Base-by-base conservation (phyloP, 306 rosid species). In the Hippophae rhamnoides region DNA sequence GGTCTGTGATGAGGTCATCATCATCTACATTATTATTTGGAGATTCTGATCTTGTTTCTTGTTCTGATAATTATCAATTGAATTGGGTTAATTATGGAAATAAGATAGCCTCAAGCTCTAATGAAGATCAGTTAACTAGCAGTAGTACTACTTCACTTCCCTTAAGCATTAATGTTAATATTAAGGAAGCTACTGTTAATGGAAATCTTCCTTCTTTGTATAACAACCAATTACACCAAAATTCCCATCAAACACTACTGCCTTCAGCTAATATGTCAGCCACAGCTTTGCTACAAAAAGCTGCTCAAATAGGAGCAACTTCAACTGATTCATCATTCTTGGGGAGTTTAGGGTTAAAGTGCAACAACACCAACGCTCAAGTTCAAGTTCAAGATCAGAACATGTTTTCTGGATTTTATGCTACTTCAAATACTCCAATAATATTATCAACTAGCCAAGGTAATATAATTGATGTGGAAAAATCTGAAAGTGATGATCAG, bases 281-380 rank as follows among this genome's bases (percentile, higher is more conserved):
- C 26, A 89, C 97, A 0, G 97, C 97, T 56, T 75, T 89, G 75
- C 42, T 89, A 52, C 97, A 82, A 7, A 89, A 89, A 70, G 97
- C 97, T 44, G 87, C 95, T 13, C 84, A 89, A 61, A 76, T 86
- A 38, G 95, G 97, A 6, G 70, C 83, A 61, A 82, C 81, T 44
- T 83, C 90, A 7, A 79, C 68, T 41, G 84, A 77, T 45, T 75
- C 93, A 27, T 76, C 86, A 26, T 78, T 82, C 56, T 69, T 82
- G 1, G 89, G 86, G 25, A 84, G 79, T 60, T 67, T 81, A 68
- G 82, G 87, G 44, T 68, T 88, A 63, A 83, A 79, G 66, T 70
- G 81, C 58, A 73, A 41, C 63, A 74, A 60, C 7, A 58, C 10
- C 7, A 47, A 3, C n/a, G 9, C 47, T 31, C 74, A 68, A 62